Evolutionary conservation across 257 asterid species (phyloP).

Genomic region (Phtheirospermum japonicum): DNA sequence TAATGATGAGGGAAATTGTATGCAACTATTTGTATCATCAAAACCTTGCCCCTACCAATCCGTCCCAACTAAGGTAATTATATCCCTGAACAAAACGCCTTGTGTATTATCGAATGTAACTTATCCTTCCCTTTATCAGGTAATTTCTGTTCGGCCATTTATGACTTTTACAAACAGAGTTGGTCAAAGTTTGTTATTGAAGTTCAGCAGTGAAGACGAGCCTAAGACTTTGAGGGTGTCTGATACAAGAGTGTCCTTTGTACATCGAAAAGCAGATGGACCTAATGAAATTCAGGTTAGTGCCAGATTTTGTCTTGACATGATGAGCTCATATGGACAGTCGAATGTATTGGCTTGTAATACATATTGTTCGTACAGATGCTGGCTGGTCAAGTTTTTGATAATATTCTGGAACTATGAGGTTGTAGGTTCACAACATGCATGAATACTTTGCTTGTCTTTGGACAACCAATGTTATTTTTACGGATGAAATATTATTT

Average conservation of each 20-base stretch:
- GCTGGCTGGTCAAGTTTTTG: slow-evolving; percentile 14
- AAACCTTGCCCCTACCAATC: slow-evolving; percentile 88
- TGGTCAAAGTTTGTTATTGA: slow-evolving; percentile 69
- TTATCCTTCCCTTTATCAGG: slow-evolving; percentile 48
- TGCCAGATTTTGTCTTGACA: slow-evolving; percentile 10
- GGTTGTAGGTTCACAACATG: slow-evolving; percentile 3
- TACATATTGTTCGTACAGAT: slow-evolving; percentile 4
- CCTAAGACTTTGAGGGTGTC: slow-evolving; percentile 69
- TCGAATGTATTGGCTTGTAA: neutral
- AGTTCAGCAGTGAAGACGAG: slow-evolving; percentile 78
- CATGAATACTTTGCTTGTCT: neutral
- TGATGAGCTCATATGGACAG: neutral
- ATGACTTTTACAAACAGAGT: slow-evolving; percentile 92
- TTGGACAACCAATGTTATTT: slow-evolving; percentile 11
- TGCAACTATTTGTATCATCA: slow-evolving; percentile 81
- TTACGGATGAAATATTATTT: slow-evolving; percentile 3
- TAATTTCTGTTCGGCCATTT: slow-evolving; percentile 76
- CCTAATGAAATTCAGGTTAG: slow-evolving; percentile 81
- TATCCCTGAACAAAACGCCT: slow-evolving; percentile 21
- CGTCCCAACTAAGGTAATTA: slow-evolving; percentile 86
- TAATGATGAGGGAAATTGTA: slow-evolving; percentile 65
- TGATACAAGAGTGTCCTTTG: slow-evolving; percentile 80
- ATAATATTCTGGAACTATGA: slow-evolving; percentile 17
- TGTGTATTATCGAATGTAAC: slow-evolving; percentile 26
- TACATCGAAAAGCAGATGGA: slow-evolving; percentile 49